These are phyloP conservation scores for Tetracladium maxilliforme DNA, from an alignment of 2,329 filamentous ascomycete species.

Conservation along the genomic window DNA sequence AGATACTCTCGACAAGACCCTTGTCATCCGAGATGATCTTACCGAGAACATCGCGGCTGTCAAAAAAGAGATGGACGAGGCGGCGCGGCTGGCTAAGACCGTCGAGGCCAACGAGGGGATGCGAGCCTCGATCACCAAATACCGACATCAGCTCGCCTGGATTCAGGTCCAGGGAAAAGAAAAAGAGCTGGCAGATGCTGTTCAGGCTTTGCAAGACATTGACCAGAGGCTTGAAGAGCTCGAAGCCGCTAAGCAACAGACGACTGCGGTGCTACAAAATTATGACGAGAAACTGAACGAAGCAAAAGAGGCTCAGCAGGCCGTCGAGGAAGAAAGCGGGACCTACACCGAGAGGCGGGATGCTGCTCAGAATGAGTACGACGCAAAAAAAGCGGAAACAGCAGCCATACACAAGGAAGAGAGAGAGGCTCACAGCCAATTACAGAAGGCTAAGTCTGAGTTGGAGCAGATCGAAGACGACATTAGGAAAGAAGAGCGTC, in stretches of 20 bases:
- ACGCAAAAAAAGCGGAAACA: too few species aligned
- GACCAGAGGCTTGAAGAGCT: slow-evolving; percentile 40
- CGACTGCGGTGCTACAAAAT: slow-evolving; percentile 21
- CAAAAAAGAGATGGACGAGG: slow-evolving; percentile 41
- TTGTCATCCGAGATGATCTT: slow-evolving; percentile 44
- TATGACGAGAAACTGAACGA: slow-evolving; percentile 16
- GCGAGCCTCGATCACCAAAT: slow-evolving; percentile 40
- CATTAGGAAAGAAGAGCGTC: too few species aligned
- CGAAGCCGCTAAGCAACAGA: slow-evolving; percentile 36
- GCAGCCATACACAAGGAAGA: too few species aligned
- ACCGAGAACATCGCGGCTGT: slow-evolving; percentile 48
- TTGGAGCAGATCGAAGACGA: slow-evolving; percentile 8
- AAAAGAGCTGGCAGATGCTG: slow-evolving; percentile 22
- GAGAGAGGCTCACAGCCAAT: too few species aligned
- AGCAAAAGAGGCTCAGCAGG: slow-evolving; percentile 15
- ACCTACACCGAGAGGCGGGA: too few species aligned
- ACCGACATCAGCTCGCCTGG: slow-evolving; percentile 67
- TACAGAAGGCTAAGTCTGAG: too few species aligned
- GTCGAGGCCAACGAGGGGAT: slow-evolving; percentile 54
- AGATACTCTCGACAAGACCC: slow-evolving; percentile 61
- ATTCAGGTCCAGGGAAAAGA: slow-evolving; percentile 72
- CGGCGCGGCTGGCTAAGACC: slow-evolving; percentile 47
- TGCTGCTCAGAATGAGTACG: too few species aligned
- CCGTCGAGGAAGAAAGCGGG: too few species aligned
- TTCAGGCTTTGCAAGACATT: slow-evolving; percentile 19